Evolutionary conservation across 2,329 filamentous ascomycete genomes (phyloP).

Genomic region (Cordyceps militaris): DNA sequence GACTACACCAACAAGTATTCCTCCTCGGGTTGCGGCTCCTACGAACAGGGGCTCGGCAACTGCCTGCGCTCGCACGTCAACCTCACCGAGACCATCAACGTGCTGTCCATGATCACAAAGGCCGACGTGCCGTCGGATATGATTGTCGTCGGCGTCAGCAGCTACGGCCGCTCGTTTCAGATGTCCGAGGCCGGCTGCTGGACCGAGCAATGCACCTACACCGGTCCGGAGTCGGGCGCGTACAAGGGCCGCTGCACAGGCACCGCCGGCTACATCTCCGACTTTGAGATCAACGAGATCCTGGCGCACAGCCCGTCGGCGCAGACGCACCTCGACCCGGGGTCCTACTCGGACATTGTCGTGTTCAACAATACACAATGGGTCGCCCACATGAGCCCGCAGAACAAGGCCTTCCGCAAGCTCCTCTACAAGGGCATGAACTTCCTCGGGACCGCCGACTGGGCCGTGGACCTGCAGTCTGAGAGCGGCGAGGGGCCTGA

Average conservation of each 20-base stretch:
- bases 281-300: slow-evolving; percentile 24
- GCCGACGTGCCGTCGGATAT: slow-evolving; percentile 25
- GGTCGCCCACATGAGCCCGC: slow-evolving; percentile 14
- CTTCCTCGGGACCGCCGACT: slow-evolving; percentile 15
- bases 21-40: slow-evolving; percentile 8
- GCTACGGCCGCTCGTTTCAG: slow-evolving; percentile 25
- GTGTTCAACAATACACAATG: slow-evolving; percentile 18
- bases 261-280: slow-evolving; percentile 25
- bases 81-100: slow-evolving; percentile 25
- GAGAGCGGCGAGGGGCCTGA: background rate
- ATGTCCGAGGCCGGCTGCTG: slow-evolving; percentile 26
- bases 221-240: slow-evolving; percentile 20
- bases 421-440: slow-evolving; percentile 12
- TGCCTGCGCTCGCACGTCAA: slow-evolving; percentile 32
- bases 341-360: slow-evolving; percentile 14
- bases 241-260: slow-evolving; percentile 22
- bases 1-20: slow-evolving; percentile 23
- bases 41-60: slow-evolving; percentile 19
- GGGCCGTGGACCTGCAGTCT: slow-evolving; percentile 16
- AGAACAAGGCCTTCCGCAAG: slow-evolving; percentile 9
- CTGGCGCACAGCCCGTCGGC: background rate
- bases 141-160: slow-evolving; percentile 24
- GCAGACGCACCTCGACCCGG: background rate
- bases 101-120: slow-evolving; percentile 30
- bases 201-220: slow-evolving; percentile 21